Evolutionary conservation across 1,139 yeast species (phyloP), one percentile per base, ranked within the genome.

Genomic region (Yueomyces sp.): DNA sequence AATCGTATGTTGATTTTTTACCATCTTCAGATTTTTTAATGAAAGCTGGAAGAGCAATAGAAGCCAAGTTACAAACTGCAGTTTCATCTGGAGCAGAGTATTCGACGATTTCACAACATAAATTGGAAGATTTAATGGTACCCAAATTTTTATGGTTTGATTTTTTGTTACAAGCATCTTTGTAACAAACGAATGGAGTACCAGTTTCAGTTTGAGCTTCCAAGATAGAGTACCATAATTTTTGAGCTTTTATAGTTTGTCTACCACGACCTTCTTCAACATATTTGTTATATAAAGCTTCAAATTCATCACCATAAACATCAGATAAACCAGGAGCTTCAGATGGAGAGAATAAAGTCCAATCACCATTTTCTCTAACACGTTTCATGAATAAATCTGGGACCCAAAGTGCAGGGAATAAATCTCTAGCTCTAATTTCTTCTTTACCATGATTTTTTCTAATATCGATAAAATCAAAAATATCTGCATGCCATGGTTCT

Each of bases 131-230:
- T 67, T 85, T 85, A 66, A 85, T 85, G 41, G 81, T 71, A 57
- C 95, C 95, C 63, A 85, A 69, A 63, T 85, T 85, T 75, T 84
- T 76, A 66, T 85, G 95, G 66, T 85, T 85, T 49, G 84, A 72
- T 67, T 86, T 85, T 51, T 71, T 57, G 68, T 85, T 85, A 69
- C 94, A 82, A 38, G 94, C 77, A 67, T 85, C 95, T 67, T 85
- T 85, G 70, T 84, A 85, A 40, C 85, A 72, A 86, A 85, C 83
- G 70, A 82, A 86, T 41, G 95, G 95, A 56, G 86, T 82, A 59
- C 95, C 95, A 34, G 95, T 85, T 69, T 85, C 95, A 43, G 91
- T 83, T 68, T 85, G 95, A 40, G 94, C 81, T 60, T 85, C 94
- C 50, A 85, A 69, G 51, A 85, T 84, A 44, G 87, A 78, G 52